A percentile compares a stretch with the other conserved stretches of the same genome.
Evolutionary conservation across 495 filamentous ascomycete genomes (phyloP).

Genomic region (Coniosporium apollinis): DNA sequence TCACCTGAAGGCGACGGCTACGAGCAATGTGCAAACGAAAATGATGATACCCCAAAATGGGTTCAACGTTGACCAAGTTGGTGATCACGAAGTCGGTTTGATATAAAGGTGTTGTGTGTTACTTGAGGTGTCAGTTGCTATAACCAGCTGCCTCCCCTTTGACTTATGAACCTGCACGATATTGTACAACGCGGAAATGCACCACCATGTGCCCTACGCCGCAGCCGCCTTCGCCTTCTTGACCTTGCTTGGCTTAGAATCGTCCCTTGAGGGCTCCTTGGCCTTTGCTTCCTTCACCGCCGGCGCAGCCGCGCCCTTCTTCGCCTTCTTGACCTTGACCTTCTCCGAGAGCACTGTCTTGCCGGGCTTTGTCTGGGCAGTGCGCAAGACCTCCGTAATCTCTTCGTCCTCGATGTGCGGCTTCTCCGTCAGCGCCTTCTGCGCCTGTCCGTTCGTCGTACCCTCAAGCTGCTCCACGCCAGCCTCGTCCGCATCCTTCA

Average conservation of each 20-base stretch:
- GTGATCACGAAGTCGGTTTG: no score
- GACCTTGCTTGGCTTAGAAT: slow-evolving; percentile 6
- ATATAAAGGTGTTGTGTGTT: no score
- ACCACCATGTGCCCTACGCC: background rate
- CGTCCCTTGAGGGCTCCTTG: no score
- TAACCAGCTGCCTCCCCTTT: no score
- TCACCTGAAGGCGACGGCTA: background rate
- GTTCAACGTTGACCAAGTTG: no score
- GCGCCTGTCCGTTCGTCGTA: slow-evolving; percentile 12
- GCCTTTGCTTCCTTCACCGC: slow-evolving; percentile 4
- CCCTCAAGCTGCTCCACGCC: slow-evolving; percentile 17
- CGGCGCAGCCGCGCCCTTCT: slow-evolving; percentile 25
- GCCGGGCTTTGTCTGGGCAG: slow-evolving; percentile 2
- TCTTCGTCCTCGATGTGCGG: slow-evolving; percentile 2
- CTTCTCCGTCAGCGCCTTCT: background rate
- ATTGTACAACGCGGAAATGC: no score
- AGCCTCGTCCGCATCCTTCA: slow-evolving; percentile 10
- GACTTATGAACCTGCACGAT: no score
- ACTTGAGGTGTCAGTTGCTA: no score
- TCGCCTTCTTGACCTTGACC: slow-evolving; percentile 6
- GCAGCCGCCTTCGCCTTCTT: slow-evolving; percentile 12
- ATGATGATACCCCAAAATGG: no score
- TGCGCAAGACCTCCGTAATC: slow-evolving; percentile 1
- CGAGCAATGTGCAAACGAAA: no score
- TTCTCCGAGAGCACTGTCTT: slow-evolving; percentile 1